These are phyloP conservation scores for Rhizopogon rudus DNA, from an alignment of 768 basidiomycete genomes.

Conservation along the genomic window DNA sequence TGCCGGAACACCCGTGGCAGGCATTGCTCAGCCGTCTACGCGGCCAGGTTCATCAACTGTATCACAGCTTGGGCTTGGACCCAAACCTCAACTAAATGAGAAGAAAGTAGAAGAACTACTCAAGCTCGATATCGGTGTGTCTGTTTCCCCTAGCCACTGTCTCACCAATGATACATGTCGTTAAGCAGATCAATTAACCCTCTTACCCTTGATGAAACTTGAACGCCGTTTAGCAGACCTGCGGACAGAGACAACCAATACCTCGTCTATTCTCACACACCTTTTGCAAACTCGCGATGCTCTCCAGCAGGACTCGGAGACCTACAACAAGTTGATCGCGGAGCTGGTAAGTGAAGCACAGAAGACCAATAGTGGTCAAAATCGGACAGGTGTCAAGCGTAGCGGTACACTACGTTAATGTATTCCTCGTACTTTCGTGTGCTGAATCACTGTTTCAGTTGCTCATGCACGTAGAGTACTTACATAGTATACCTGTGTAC, in stretches of 20 bases:
- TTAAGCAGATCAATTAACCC: slow-evolving; percentile 57
- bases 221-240: slow-evolving; percentile 66
- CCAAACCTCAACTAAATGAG: slow-evolving; percentile 69
- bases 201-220: slow-evolving; percentile 65
- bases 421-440: not conserved
- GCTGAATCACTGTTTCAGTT: not conserved
- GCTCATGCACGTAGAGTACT: not conserved
- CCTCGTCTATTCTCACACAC: slow-evolving; percentile 74
- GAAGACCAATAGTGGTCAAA: slow-evolving; percentile 69
- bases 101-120: slow-evolving; percentile 63
- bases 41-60: slow-evolving; percentile 24
- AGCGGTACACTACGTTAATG: slow-evolving; percentile 40
- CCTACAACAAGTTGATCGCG: slow-evolving; percentile 86
- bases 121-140: slow-evolving; percentile 60
- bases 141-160: not conserved
- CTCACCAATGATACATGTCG: slow-evolving; percentile 1
- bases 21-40: slow-evolving; percentile 39
- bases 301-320: slow-evolving; percentile 83
- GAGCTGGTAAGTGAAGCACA: slow-evolving; percentile 92
- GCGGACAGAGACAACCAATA: slow-evolving; percentile 65
- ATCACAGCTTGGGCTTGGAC: slow-evolving; percentile 55
- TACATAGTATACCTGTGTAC: not conserved
- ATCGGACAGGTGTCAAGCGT: slow-evolving; percentile 39
- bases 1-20: slow-evolving; percentile 41
- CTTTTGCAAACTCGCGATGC: slow-evolving; percentile 77